Conservation (phyloP, 1,284 basidiomycete species). For the Ceratorhiza oryzae-sativae region DNA sequence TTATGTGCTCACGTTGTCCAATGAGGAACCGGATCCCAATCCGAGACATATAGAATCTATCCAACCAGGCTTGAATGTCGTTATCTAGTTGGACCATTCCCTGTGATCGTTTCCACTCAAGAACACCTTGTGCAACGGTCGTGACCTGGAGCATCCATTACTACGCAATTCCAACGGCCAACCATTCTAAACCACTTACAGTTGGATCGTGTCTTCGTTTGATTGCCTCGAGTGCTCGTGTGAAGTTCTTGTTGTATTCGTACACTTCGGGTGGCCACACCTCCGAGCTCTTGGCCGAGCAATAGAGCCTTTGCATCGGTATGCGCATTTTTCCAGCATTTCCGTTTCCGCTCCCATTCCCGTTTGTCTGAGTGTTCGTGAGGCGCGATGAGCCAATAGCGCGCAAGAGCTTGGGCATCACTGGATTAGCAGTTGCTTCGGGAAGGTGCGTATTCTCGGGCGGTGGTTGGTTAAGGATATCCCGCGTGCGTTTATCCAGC, state of each 20-base stretch:
- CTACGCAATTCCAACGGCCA: background rate
- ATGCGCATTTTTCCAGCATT: conserved; percentile 63
- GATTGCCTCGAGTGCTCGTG: conserved; percentile 85
- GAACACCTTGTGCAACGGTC: conserved; percentile 87
- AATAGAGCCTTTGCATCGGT: conserved; percentile 66
- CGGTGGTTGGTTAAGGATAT: conserved; percentile 66
- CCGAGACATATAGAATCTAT: conserved; percentile 96
- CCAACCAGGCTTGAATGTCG: conserved; percentile 94
- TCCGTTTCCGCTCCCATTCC: conserved; percentile 45
- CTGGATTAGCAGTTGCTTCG: conserved; percentile 75
- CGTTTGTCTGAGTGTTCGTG: background rate
- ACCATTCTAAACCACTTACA: conserved; percentile 59
- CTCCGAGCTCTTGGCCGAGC: conserved; percentile 52
- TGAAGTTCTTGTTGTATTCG: conserved; percentile 94
- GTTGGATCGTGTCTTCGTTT: conserved; percentile 97
- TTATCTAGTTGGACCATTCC: conserved; percentile 70
- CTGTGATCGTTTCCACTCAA: conserved; percentile 64
- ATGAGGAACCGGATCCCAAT: conserved; percentile 97
- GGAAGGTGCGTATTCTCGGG: conserved; percentile 58
- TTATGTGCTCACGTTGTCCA: conserved; percentile 74
- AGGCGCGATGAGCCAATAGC: conserved; percentile 26
- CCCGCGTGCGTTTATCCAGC: conserved; percentile 71
- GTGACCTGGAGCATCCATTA: conserved; percentile 54
- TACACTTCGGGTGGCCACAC: conserved; percentile 92
- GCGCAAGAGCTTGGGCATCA: conserved; percentile 53